Evolutionary conservation across 2,329 filamentous ascomycete species (phyloP).

Genomic region (Hysterium pulicare): DNA sequence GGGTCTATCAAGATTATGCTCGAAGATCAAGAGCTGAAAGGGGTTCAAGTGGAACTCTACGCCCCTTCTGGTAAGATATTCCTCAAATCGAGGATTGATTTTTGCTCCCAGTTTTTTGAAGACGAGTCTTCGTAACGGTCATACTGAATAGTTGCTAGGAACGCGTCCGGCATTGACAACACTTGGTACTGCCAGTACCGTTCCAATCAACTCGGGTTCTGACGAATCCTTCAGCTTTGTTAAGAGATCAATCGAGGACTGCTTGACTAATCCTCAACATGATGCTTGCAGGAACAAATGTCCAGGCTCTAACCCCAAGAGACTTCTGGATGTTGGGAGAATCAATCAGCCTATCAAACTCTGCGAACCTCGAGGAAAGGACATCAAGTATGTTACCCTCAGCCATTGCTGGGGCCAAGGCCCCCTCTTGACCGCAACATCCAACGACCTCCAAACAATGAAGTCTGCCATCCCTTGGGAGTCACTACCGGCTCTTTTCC

Average conservation of each 20-base stretch:
- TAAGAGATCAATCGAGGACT: conserved; percentile 29
- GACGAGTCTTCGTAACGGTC: too few species aligned
- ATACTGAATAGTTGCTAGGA: too few species aligned
- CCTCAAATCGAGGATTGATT: conserved; percentile 1
- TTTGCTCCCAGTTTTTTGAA: conserved; percentile 10
- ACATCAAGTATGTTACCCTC: conserved; percentile 27
- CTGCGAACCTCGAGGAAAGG: conserved; percentile 27
- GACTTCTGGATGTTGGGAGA: conserved; percentile 30
- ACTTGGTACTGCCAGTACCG: conserved; percentile 25
- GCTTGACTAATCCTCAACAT: conserved; percentile 29
- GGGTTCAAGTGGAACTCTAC: conserved; percentile 25
- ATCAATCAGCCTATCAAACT: conserved; percentile 26
- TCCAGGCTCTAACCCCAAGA: conserved; percentile 22
- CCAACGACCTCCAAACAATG: conserved; percentile 25
- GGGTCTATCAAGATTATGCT: conserved; percentile 22
- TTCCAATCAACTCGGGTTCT: conserved; percentile 28
- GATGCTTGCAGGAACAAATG: conserved; percentile 19
- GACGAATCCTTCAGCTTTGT: conserved; percentile 33
- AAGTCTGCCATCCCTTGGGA: conserved; percentile 24
- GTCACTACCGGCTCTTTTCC: conserved; percentile 21
- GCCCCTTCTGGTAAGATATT: conserved; percentile 26
- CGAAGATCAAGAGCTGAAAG: conserved; percentile 20
- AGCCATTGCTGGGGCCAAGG: conserved; percentile 32
- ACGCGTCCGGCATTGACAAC: conserved; percentile 29
- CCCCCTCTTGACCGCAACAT: conserved; percentile 22